Evolutionary conservation across 2,329 filamentous ascomycete species (phyloP), one percentile per base, ranked within the genome.

Genomic region (Thermothelomyces thermophilus): DNA sequence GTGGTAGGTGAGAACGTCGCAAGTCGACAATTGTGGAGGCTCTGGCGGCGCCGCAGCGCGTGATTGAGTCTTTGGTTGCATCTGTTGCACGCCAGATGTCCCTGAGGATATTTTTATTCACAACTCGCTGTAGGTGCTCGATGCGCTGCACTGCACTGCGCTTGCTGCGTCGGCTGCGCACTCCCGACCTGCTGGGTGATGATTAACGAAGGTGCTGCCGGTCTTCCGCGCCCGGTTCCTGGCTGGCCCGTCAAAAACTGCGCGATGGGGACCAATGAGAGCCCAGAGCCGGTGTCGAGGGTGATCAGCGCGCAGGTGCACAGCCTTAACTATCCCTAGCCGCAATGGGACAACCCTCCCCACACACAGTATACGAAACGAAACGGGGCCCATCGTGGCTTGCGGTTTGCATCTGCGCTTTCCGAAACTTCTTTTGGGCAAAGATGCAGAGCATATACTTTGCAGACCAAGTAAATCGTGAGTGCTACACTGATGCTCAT

Each of bases 91-190:
- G 54, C 50, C 52, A 54, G 51, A 57, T 58, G 48, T 54, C 41
- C 51, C 50, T 50, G 48, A 46, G 47, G 53, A 55, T 61, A 61
- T 61, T 61, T 61, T 61, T 61, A 59, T 51, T 54, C 50, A 30
- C 46, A 40, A 24, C 17, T 44, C 52, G 46, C 53, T 52, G n/a
- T n/a, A 53, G 49, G 57, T 51, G 11, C 16, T 16, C 24, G 51
- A n/a, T 31, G 9, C 9, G 14, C 9, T 31, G 30, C 30, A 31
- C 3, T 34, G 10, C 53, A 52, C 39, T 50, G 24, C 24, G 24
- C 24, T 48, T 52, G 53, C 58, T 57, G 24, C 24, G 24, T 9
- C 48, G 51, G 53, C 58, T 57, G 57, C 58, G 55, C 54, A 58
- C 36, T 56, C 58, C 56, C 56, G 53, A 46, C 41, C 41, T 46